phyloP scores from a whole-genome alignment of 129 eudicot genomes.

The Artemisia tridentata region DNA sequence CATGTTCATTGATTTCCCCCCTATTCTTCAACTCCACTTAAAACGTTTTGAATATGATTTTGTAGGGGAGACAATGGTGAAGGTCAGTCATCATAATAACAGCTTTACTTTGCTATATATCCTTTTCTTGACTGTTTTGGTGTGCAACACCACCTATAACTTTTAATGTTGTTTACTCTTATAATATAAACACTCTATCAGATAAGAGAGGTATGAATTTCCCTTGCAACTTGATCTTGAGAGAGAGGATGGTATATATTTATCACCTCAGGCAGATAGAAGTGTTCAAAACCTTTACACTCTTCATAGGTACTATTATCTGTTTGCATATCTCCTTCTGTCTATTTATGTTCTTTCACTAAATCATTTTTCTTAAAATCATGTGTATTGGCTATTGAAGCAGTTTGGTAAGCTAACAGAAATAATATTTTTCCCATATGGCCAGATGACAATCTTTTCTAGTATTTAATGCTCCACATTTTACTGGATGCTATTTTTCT shows the following conservation, averaged over 20 bases:
- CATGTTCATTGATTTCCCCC: slow-evolving; percentile 89
- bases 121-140: not conserved
- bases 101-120: slow-evolving; percentile 8
- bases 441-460: not conserved
- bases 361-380: too few relatives aligned
- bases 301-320: slow-evolving; percentile 66
- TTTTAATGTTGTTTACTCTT: too few relatives aligned
- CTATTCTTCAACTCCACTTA: slow-evolving; percentile 94
- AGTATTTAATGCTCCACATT: not conserved
- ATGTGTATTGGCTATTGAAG: too few relatives aligned
- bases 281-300: slow-evolving; percentile 77
- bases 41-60: slow-evolving; percentile 96
- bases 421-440: too few relatives aligned
- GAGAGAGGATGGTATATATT: slow-evolving; percentile 68
- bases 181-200: slow-evolving; percentile 14
- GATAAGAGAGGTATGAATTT: slow-evolving; percentile 87
- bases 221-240: slow-evolving; percentile 91
- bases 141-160: not conserved
- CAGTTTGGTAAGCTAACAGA: too few relatives aligned
- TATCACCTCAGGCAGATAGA: slow-evolving; percentile 83
- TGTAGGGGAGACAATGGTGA: slow-evolving; percentile 82
- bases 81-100: slow-evolving; percentile 47
- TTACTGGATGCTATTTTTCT: not conserved
- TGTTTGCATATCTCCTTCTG: not conserved
- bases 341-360: too few relatives aligned